Base-by-base conservation (phyloP, 2,329 filamentous ascomycete genomes). In the Zymoseptoria brevis region DNA sequence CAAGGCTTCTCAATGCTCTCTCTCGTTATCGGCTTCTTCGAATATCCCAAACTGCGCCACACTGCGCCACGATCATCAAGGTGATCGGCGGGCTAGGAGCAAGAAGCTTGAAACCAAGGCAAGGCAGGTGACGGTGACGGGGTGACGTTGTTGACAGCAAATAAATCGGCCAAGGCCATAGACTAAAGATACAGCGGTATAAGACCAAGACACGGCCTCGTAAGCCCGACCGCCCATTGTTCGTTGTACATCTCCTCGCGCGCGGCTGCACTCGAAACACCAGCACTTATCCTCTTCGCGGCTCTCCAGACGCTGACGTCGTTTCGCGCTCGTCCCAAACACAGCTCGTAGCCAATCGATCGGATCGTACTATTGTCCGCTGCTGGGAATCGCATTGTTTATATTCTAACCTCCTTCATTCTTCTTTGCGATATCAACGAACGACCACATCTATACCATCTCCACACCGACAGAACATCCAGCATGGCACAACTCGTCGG, bases 401-500 rank as follows among this genome's bases (percentile, higher is more conserved):
- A 45, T 45, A n/a, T 45, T 45, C 35, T 45, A 4, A 45, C 13
- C 35, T 45, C 35, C 35, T 7, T 45, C 35, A 45, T 45, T 45
- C 35, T 45, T 45, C 35, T 51, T n/a, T 13, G 19, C 22, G 19
- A 21, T 3, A 51, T 22, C 50, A 24, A 51, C 50, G n/a, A 21
- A 5, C 50, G 19, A 51, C 19, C 50, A 51, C 50, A 51, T 51
- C 50, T 7, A 24, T 29, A 53, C 8, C 51, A 53, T 53, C 19
- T 8, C 16, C 22, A 11, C 22, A 11, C 8, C 51, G 19, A 53
- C 8, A 24, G 29, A 53, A 24, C 13, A 4, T 19, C 62, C 63
- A 72, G 58, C 68, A 80, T 80, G 78, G 75, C 78, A 52, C 69
- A 70, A 57, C 66, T 71, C 54, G 71, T 80, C 35, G 77, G 74